These are phyloP conservation scores for Breviolum minutum DNA, from an alignment of 73 alveolate genomes.

Conservation along the genomic window DNA sequence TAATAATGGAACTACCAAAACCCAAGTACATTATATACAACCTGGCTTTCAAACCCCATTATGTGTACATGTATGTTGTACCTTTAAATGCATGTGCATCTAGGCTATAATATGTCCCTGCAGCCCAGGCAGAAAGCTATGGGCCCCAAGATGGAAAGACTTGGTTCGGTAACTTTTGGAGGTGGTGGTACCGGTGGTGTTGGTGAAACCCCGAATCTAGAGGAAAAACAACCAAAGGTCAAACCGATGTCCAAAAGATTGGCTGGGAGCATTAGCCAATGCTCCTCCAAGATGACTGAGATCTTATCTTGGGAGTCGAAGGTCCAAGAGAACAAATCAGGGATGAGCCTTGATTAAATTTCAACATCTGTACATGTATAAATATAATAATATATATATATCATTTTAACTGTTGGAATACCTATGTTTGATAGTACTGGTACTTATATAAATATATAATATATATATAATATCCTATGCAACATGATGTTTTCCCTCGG, in stretches of 20 bases:
- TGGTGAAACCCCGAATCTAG: not conserved
- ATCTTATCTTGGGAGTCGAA: not conserved
- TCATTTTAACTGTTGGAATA: no score
- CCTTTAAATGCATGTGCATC: not conserved
- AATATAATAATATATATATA: no score
- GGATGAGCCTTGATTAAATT: not conserved
- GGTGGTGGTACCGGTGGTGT: not conserved
- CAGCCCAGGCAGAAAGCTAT: not conserved
- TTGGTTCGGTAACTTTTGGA: not conserved
- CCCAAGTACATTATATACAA: not conserved
- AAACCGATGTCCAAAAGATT: not conserved
- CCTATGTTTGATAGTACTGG: no score
- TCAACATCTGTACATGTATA: no score
- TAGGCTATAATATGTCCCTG: no score
- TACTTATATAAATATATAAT: no score
- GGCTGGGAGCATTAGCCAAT: not conserved
- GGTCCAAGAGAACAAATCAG: not conserved
- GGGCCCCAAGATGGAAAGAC: not conserved
- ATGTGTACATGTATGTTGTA: not conserved
- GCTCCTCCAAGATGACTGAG: conserved; percentile 2
- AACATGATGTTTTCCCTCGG: no score
- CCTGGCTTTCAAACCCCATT: no score
- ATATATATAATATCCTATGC: no score
- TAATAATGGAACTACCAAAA: not conserved
- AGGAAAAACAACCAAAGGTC: not conserved